phyloP scores from a whole-genome alignment of 345 rosid species.

The Carallia brachiata region DNA sequence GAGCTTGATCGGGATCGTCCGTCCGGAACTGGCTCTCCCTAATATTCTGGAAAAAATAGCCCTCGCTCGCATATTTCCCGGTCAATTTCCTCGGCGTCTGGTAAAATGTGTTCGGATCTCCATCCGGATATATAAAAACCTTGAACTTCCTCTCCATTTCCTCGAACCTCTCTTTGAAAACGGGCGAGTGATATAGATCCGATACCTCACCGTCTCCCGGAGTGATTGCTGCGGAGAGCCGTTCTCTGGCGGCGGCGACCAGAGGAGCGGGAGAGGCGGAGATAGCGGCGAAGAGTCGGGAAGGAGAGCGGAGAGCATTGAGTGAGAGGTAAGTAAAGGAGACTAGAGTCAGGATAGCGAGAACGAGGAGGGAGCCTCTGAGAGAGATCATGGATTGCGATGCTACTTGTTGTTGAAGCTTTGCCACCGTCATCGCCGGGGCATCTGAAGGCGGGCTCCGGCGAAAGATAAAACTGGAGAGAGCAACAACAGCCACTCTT shows the following conservation, averaged over 20 bases:
- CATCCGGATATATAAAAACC: constrained; percentile 88
- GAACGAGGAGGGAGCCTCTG: constrained; percentile 58
- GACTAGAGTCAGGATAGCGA: constrained; percentile 65
- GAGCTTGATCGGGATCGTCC: constrained; percentile 76
- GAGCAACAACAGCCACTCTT: too few relatives aligned
- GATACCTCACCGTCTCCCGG: constrained; percentile 25
- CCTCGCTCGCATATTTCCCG: constrained; percentile 97
- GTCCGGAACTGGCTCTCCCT: constrained; percentile 74
- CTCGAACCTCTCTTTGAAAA: constrained; percentile 60
- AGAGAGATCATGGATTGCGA: constrained; percentile 48
- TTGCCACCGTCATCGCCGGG: constrained; percentile 53
- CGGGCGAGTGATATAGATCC: constrained; percentile 66
- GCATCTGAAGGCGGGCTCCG: background rate
- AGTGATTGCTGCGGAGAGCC: background rate
- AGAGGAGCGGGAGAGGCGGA: constrained; percentile 22
- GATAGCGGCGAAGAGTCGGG: background rate
- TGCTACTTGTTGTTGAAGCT: constrained; percentile 34
- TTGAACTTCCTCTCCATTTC: constrained; percentile 87
- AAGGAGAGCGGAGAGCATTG: constrained; percentile 49
- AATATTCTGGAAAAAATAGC: constrained; percentile 93
- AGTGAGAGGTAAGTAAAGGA: constrained; percentile 63
- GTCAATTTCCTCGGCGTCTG: constrained; percentile 94
- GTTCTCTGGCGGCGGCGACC: background rate
- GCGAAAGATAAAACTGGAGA: too few relatives aligned
- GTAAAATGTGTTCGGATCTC: constrained; percentile 82